Base-by-base conservation (phyloP, 1,284 basidiomycete species). In the Ceratobasidium sp. region DNA sequence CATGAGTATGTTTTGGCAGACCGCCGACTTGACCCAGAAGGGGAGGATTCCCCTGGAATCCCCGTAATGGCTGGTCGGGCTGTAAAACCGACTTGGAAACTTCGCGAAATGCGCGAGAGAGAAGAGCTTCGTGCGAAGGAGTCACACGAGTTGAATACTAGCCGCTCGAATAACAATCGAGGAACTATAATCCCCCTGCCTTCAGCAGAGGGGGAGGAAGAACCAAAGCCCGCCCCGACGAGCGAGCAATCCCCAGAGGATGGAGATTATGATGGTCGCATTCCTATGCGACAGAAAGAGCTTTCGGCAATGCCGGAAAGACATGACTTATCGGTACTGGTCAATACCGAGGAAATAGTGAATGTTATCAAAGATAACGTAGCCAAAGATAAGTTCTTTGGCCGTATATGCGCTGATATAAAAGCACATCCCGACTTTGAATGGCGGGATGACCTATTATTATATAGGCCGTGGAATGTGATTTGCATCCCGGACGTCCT, bases 1-100 rank as follows among this genome's bases (percentile, higher is more conserved):
- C n/a, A n/a, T n/a, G n/a, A n/a, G n/a, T n/a, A n/a, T n/a, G n/a
- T n/a, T n/a, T 76, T 76, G 26, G 58, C 39, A 76, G 80, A 81
- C 72, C 53, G 50, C 2, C 41, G 73, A 6, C 60, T 82, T 0
- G 79, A 82, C 62, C 76, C 77, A 0, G 65, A 76, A 3, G 75
- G 75, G 0, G 78, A 82, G 3, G 76, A 79, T 34, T 67, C 81
- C 23, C 77, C 73, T 43, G 58, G 58, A 32, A 16, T 57, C 18
- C 50, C 65, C 0, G 75, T 79, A 60, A 65, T 74, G 14, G 16
- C 58, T 1, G 28, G 43, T 14, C 28, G 43, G 34, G 72, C n/a
- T 26, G 61, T 10, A 28, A 46, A 21, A 71, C 70, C 23, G 16
- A 52, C 64, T 23, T 69, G 23, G 64, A 52, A 52, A 57, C 14